Conservation (phyloP, 805 yeast species). For the Candida silvicultrix region DNA sequence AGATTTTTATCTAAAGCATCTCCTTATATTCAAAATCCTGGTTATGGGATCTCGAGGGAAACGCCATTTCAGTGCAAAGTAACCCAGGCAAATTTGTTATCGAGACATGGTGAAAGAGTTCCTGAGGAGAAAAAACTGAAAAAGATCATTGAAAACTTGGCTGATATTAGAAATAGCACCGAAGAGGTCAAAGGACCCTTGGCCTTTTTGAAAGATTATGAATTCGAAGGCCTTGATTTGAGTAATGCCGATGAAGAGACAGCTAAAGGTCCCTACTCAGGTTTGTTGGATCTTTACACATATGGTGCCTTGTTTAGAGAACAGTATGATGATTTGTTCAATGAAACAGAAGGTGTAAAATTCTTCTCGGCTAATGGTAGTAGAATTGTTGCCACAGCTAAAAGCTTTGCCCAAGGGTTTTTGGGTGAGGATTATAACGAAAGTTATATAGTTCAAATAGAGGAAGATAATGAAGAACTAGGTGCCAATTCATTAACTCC, state of each 20-base stretch:
- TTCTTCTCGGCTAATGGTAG: conserved; percentile 50
- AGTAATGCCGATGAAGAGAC: conserved; percentile 44
- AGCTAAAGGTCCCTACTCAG: conserved; percentile 43
- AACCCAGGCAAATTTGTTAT: conserved; percentile 46
- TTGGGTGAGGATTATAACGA: conserved; percentile 28
- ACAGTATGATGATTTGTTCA: conserved; percentile 42
- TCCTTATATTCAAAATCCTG: conserved; percentile 44
- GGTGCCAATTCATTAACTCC: conserved; percentile 63
- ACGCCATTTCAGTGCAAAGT: conserved; percentile 43
- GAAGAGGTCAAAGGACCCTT: conserved; percentile 11
- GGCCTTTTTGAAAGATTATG: conserved; percentile 32
- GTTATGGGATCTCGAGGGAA: conserved; percentile 46
- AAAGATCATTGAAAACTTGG: conserved; percentile 8
- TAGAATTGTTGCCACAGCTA: conserved; percentile 50
- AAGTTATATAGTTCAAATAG: conserved; percentile 34
- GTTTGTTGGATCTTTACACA: conserved; percentile 39
- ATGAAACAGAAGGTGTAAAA: conserved; percentile 31
- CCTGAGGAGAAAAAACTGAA: conserved; percentile 25
- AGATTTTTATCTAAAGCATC: conserved; percentile 44
- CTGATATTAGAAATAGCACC: conserved; percentile 32
- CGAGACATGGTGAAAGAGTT: conserved; percentile 57
- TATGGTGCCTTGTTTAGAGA: conserved; percentile 46
- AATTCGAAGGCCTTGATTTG: conserved; percentile 33
- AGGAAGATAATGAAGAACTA: conserved; percentile 34
- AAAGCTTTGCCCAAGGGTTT: conserved; percentile 54